Conservation (phyloP, 306 rosid genomes). For the Sesbania bispinosa region DNA sequence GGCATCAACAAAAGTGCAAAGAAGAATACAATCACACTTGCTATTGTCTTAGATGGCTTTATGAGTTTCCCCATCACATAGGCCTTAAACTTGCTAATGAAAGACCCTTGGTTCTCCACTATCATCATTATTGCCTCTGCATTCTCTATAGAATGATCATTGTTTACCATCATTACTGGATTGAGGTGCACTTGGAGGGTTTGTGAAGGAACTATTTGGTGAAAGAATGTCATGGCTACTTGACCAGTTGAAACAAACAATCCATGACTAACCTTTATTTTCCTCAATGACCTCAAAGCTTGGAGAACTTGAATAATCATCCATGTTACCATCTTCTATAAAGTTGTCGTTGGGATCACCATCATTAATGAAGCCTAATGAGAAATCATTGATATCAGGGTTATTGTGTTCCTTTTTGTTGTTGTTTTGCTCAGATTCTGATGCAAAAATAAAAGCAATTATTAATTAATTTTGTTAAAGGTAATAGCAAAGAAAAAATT, state of each 20-base stretch:
- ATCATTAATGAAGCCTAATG: constrained; percentile 61
- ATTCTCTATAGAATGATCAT: constrained; percentile 31
- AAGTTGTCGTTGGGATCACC: constrained; percentile 45
- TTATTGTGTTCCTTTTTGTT: constrained; percentile 37
- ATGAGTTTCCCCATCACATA: constrained; percentile 30
- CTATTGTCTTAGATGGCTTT: constrained; percentile 40
- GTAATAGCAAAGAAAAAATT: background rate
- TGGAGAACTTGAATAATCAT: constrained; percentile 59
- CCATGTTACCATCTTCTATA: constrained; percentile 54
- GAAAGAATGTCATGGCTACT: constrained; percentile 76
- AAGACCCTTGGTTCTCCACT: constrained; percentile 27
- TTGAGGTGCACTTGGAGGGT: constrained; percentile 68
- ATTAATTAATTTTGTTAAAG: background rate
- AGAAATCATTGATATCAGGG: constrained; percentile 44
- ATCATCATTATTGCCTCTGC: constrained; percentile 10
- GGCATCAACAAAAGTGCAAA: constrained; percentile 45
- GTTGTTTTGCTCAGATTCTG: constrained; percentile 31
- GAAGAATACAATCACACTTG: constrained; percentile 36
- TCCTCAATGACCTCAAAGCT: constrained; percentile 80
- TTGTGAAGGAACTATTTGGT: constrained; percentile 77
- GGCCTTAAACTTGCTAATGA: constrained; percentile 23
- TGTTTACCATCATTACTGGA: constrained; percentile 35
- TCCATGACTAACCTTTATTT: constrained; percentile 64
- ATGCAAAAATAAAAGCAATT: background rate
- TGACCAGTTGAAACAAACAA: constrained; percentile 69